Conservation (phyloP, 208 protist species). For the Leishmania arabica region DNA sequence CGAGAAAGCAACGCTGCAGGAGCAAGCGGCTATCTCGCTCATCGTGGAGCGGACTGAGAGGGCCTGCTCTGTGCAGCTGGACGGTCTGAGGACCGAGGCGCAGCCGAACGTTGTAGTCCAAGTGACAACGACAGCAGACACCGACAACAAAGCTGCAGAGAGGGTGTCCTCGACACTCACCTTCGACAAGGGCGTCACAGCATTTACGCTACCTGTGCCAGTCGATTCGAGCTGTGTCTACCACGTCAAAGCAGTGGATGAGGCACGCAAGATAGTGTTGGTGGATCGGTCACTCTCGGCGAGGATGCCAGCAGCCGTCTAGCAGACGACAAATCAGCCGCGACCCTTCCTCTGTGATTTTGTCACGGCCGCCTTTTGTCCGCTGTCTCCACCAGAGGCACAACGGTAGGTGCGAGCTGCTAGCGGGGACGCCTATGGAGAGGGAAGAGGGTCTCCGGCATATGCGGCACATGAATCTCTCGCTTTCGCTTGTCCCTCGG, state of each 20-base stretch:
- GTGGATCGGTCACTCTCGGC: slow-evolving; percentile 45
- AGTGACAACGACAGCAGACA: slow-evolving; percentile 26
- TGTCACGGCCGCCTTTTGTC: neutral
- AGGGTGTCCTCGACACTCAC: slow-evolving; percentile 51
- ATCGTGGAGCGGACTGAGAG: slow-evolving; percentile 36
- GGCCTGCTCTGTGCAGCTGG: slow-evolving; percentile 36
- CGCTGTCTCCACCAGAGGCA: too few species aligned
- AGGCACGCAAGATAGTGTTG: slow-evolving; percentile 46
- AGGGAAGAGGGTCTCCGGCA: too few species aligned
- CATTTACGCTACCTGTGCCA: slow-evolving; percentile 44
- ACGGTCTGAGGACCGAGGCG: slow-evolving; percentile 45
- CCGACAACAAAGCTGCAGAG: neutral
- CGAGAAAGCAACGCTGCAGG: slow-evolving; percentile 43
- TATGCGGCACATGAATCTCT: neutral
- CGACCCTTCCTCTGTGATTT: neutral
- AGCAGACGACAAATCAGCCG: neutral
- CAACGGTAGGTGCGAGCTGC: neutral
- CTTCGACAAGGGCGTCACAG: slow-evolving; percentile 57
- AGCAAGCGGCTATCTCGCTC: slow-evolving; percentile 53
- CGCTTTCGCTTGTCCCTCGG: neutral
- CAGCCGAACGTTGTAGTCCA: slow-evolving; percentile 50
- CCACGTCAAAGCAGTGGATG: slow-evolving; percentile 61
- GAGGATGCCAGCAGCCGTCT: neutral
- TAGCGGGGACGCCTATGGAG: neutral
- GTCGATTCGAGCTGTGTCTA: slow-evolving; percentile 25